A percentile compares a stretch with the other conserved stretches of the same genome.
Conservation (phyloP, 345 rosid species). For the Eucalyptus virginea region DNA sequence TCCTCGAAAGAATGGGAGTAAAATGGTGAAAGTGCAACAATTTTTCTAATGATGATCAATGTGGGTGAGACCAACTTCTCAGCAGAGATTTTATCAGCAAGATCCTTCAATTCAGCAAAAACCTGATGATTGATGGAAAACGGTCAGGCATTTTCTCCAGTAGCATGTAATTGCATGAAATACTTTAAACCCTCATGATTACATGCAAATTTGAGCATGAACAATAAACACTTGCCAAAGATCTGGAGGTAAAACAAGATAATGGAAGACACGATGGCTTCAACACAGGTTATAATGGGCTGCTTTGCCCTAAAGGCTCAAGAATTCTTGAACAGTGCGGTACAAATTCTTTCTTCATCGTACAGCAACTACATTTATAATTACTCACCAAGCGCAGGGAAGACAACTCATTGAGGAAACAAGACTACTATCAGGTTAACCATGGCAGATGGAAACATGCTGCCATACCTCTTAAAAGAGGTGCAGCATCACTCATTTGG, state of each 20-base stretch:
- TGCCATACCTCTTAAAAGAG: background rate
- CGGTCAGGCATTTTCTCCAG: background rate
- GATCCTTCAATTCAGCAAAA: constrained; percentile 72
- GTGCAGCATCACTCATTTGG: background rate
- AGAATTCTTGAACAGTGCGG: background rate
- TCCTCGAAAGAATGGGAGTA: constrained; percentile 52
- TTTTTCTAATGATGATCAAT: constrained; percentile 72
- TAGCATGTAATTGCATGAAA: background rate
- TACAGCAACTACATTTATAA: background rate
- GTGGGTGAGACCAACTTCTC: constrained; percentile 75
- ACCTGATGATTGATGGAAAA: constrained; percentile 25
- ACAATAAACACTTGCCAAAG: background rate
- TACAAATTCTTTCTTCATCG: background rate
- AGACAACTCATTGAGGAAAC: background rate
- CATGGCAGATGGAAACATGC: background rate
- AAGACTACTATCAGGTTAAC: background rate
- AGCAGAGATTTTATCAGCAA: constrained; percentile 41
- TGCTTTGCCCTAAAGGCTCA: background rate
- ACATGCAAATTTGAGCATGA: background rate
- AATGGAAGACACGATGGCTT: background rate
- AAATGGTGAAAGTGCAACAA: constrained; percentile 72
- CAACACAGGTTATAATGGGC: background rate
- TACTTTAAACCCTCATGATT: background rate
- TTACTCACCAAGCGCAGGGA: background rate
- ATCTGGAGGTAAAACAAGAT: background rate